Evolutionary conservation across 768 basidiomycete species (phyloP).

Genomic region (Tylopilus plumbeoviolaceoides): DNA sequence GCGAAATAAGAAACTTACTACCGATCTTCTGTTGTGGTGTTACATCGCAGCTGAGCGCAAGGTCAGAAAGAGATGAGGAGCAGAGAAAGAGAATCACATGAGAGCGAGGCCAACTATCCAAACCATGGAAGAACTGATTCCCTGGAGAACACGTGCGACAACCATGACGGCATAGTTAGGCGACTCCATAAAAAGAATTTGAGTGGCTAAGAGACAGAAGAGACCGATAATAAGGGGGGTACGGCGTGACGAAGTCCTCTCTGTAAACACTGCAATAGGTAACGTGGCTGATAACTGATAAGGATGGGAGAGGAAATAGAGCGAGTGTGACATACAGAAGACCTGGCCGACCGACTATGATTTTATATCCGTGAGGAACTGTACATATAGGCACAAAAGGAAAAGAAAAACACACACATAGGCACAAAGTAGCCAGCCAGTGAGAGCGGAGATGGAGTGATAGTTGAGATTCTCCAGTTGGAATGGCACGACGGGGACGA

Average conservation of each 20-base stretch:
- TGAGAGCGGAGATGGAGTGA: constrained; percentile 42
- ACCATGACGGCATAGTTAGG: constrained; percentile 54
- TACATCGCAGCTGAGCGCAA: no score
- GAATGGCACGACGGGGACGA: constrained; percentile 62
- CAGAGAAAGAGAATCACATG: no score
- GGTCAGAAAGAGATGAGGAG: no score
- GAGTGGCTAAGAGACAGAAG: constrained; percentile 46
- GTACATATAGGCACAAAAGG: not conserved
- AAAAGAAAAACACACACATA: constrained; percentile 38
- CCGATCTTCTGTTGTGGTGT: no score
- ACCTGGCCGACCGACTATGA: constrained; percentile 46
- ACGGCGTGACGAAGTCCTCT: no score
- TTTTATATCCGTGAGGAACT: constrained; percentile 3
- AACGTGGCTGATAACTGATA: no score
- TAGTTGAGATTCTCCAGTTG: constrained; percentile 50
- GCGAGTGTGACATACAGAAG: no score
- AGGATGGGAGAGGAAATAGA: no score
- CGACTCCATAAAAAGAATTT: constrained; percentile 56
- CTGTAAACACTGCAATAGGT: no score
- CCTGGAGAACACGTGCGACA: constrained; percentile 54
- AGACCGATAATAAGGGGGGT: constrained; percentile 34
- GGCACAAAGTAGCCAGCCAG: constrained; percentile 60
- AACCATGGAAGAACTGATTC: constrained; percentile 55
- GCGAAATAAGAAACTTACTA: no score
- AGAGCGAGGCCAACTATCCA: constrained; percentile 55